Base-by-base conservation (phyloP, 192 early-diverging fungal species). In the Phycomyces blakesleeanus region DNA sequence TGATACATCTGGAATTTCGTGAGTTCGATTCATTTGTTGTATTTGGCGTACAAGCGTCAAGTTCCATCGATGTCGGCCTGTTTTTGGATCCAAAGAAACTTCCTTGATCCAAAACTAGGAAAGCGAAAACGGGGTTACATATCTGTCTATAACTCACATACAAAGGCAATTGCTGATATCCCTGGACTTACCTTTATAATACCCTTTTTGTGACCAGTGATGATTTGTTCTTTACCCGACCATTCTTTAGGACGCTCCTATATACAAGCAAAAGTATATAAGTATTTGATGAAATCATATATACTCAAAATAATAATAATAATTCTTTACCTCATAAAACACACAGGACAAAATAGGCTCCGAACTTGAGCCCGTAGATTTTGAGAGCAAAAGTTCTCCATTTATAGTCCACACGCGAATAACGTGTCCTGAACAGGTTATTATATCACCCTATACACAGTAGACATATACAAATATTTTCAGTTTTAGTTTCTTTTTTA, bases 361-460 rank as follows among this genome's bases (percentile, higher is more conserved):
- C 11, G 72, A 64, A 57, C 71, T 71, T 51, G 77, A 75, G 18
- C 73, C 75, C 9, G 77, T 62, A 50, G 72, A 76, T 51, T 83
- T 82, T 56, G 76, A 65, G 15, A 85, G 37, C n/a, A 83, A 74
- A 42, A 85, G 67, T 52, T 86, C 85, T 11, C 85, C 85, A 63
- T 87, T 87, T 38, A 87, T 76, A 9, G 76, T 76, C 83, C 83
- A 87, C 2, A 87, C 64, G n/a, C 80, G 67, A 25, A 87, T 59
- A n/a, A 74, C 61, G 21, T 78, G 69, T 14, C 78, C 78, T 44
- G 81, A 85, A 25, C 85, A 86, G 1, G 83, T 83, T 12, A 76
- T 75, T 69, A 87, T 87, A 61, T 87, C 85, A 16, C 85, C 85
- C 71, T 83, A 51, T 27, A 25, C 26, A 7, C 8, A 41, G 40